Conservation (phyloP, 805 yeast species). For the Wickerhamiella hasegawae region DNA sequence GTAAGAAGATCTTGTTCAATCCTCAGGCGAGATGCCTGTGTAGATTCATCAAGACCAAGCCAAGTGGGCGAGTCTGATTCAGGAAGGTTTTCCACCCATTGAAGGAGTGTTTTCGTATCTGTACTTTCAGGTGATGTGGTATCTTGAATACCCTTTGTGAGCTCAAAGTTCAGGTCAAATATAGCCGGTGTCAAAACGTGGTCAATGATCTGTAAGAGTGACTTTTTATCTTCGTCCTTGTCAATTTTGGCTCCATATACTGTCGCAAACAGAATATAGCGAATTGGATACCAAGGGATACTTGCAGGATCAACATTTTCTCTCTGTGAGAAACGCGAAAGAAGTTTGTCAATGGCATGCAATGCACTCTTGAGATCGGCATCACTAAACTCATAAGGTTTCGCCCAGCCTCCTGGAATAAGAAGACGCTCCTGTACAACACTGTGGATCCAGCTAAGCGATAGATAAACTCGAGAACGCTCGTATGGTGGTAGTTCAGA, state of each 20-base stretch:
- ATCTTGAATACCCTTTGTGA: not conserved
- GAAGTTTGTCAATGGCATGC: slow-evolving; percentile 26
- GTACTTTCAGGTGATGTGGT: not conserved
- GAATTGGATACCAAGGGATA: slow-evolving; percentile 37
- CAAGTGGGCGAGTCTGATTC: not conserved
- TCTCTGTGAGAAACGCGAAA: not conserved
- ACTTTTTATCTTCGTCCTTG: slow-evolving; percentile 9
- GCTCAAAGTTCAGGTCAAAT: not conserved
- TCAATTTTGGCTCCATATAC: slow-evolving; percentile 41
- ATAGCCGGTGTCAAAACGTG: not conserved
- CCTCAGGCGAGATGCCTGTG: not conserved
- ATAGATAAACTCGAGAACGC: slow-evolving; percentile 31
- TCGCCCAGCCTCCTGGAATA: slow-evolving; percentile 46
- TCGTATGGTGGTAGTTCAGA: slow-evolving; percentile 26
- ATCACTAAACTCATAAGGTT: slow-evolving; percentile 53
- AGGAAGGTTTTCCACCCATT: not conserved
- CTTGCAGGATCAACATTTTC: slow-evolving; percentile 2
- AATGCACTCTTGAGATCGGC: slow-evolving; percentile 45
- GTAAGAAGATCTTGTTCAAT: not conserved
- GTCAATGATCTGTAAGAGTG: too few relatives aligned
- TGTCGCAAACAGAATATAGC: slow-evolving; percentile 33
- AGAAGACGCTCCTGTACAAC: slow-evolving; percentile 41
- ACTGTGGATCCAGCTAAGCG: slow-evolving; percentile 58
- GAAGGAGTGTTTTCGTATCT: not conserved
- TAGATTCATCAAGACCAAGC: not conserved